These are phyloP conservation scores for Nothophoma quercina DNA, from an alignment of 2,329 filamentous ascomycete genomes.

Conservation along the genomic window DNA sequence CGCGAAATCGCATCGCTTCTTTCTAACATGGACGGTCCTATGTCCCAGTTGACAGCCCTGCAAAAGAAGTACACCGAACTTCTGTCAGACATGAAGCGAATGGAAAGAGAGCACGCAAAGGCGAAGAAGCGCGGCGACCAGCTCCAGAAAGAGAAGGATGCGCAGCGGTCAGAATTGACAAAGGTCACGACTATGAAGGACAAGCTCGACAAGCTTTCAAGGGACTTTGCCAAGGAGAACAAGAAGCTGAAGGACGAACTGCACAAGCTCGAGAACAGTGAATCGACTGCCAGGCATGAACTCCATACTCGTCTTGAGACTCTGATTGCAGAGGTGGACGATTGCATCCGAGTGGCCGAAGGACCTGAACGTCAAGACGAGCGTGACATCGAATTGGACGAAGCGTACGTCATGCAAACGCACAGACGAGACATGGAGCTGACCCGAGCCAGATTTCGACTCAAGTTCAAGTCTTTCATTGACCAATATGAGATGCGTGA, in stretches of 20 bases:
- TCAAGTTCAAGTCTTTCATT: conserved; percentile 92
- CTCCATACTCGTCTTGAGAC: conserved; percentile 86
- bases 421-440: conserved; percentile 3
- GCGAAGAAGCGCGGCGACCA: conserved; percentile 95
- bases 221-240: conserved; percentile 95
- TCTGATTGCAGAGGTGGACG: conserved; percentile 83
- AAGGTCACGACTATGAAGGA: conserved; percentile 93
- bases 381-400: conserved; percentile 88
- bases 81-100: conserved; percentile 90
- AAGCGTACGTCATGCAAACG: conserved; percentile 69
- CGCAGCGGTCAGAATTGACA: conserved; percentile 83
- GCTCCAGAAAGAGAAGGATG: conserved; percentile 95
- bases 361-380: conserved; percentile 75
- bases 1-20: conserved; percentile 88
- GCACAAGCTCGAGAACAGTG: conserved; percentile 84
- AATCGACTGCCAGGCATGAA: conserved; percentile 80
- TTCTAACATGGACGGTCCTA: conserved; percentile 84
- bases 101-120: conserved; percentile 92
- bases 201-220: conserved; percentile 93
- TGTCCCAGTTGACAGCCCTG: conserved; percentile 89
- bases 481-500: conserved; percentile 97
- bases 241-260: conserved; percentile 96
- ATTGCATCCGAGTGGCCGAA: conserved; percentile 86
- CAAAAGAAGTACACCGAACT: conserved; percentile 92
- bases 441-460: conserved; percentile 58